Conservation (phyloP, 2,329 filamentous ascomycete genomes). For the Albophoma yamanashiensis region DNA sequence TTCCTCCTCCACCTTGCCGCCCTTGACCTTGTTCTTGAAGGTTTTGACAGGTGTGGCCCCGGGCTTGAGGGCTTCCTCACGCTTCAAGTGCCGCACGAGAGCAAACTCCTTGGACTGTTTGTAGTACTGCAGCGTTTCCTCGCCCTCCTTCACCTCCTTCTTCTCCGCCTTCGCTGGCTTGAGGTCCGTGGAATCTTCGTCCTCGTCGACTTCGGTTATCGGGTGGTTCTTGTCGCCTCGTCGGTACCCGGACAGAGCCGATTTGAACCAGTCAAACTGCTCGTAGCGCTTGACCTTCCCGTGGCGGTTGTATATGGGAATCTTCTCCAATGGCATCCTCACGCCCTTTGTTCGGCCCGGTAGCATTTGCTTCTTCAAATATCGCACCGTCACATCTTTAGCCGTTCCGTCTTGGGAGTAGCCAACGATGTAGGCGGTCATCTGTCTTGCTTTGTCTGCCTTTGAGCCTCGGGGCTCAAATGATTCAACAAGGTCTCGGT, state of each 20-base stretch:
- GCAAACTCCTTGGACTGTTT: slow-evolving; percentile 80
- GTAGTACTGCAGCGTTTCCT: slow-evolving; percentile 79
- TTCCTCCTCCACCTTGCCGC: slow-evolving; percentile 61
- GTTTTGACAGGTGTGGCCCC: slow-evolving; percentile 58
- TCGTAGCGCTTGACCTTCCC: slow-evolving; percentile 71
- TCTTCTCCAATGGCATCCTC: slow-evolving; percentile 67
- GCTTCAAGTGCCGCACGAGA: slow-evolving; percentile 73
- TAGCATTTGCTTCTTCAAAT: slow-evolving; percentile 69
- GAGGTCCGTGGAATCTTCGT: slow-evolving; percentile 71
- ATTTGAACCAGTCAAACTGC: slow-evolving; percentile 80
- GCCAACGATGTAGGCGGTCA: slow-evolving; percentile 81
- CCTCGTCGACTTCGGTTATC: slow-evolving; percentile 61
- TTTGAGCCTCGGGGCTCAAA: slow-evolving; percentile 77
- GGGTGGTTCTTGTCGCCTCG: slow-evolving; percentile 37
- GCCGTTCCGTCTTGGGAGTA: slow-evolving; percentile 77
- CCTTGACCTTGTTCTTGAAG: slow-evolving; percentile 68
- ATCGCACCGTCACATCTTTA: slow-evolving; percentile 90
- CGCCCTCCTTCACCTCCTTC: slow-evolving; percentile 62
- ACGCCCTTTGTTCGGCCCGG: slow-evolving; percentile 86
- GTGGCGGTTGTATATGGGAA: slow-evolving; percentile 65
- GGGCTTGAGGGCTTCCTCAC: slow-evolving; percentile 77
- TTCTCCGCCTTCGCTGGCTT: slow-evolving; percentile 62
- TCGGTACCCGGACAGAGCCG: slow-evolving; percentile 63
- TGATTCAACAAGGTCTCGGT: slow-evolving; percentile 57
- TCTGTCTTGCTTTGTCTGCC: slow-evolving; percentile 77